Base-by-base conservation (phyloP, 768 basidiomycete genomes). In the Roridomyces roridus region DNA sequence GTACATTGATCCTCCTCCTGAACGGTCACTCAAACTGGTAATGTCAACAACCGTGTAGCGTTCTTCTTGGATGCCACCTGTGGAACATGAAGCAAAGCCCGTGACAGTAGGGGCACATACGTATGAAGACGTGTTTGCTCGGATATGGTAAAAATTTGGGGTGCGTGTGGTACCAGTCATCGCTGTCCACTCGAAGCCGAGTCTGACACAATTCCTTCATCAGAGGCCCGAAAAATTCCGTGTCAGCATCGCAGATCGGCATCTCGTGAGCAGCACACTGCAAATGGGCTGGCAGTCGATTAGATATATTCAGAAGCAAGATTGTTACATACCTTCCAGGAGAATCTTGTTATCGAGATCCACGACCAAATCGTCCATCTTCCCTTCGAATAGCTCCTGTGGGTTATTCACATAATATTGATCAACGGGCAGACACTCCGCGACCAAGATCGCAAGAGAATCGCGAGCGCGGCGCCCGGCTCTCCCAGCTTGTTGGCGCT, bases 221-320 rank as follows among this genome's bases (percentile, higher is more conserved):
- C 43, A 73, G 65, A 5, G 83, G 78, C 7, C 91, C 94, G 66
- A 96, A 96, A 73, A 88, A 96, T 17, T 70, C 64, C 29, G 77
- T 75, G 59, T 95, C 94, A 14, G 83, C 84, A 0, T 72, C 59
- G 17, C 82, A 84, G 21, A 95, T 62, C 0, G 94, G 94, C 84
- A 96, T 89, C 71, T 96, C 94, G 51, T 87, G 78, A 0, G 85
- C 91, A 17, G 94, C 94, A 62, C 93, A 96, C 67, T 96, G 94
- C 12, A 96, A 70, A 67, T 95, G 94, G 6, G 85, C 88, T 82
- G 47, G 11, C n/a, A 47, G 48, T 34, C 11, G n/a, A 18, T 61
- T 24, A 57, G 55, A 34, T 6, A 6, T 28, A 39, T 46, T 35
- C 8, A 20, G 6, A 21, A 14, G 9, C 31, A 34, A 26, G 11